Base-by-base conservation (phyloP, 371 early-diverging fungal genomes). In the Nematocida parisii region DNA sequence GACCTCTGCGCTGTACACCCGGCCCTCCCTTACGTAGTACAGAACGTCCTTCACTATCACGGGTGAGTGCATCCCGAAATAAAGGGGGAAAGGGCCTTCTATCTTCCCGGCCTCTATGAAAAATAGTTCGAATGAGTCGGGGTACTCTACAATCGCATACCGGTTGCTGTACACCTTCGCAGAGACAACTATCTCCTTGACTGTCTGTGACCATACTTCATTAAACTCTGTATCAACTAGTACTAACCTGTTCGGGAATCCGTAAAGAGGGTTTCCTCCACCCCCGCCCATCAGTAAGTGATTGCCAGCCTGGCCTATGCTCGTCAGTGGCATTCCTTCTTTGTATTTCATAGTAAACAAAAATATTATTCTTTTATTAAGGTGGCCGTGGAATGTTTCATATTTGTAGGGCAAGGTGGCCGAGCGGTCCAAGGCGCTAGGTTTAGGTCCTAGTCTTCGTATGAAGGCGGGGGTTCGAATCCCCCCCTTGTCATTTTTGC, bases 401-500 rank as follows among this genome's bases (percentile, higher is more conserved):
- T 33, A 33, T 33, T 2, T 33, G 33, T 33, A 11, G 6, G n/a
- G 58, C n/a, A 58, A 27, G 27, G 58, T 27, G 58, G 58, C 58
- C n/a, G 58, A 58, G 58, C 58, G 58, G 58, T n/a, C 39, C 7
- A 18, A 70, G 71, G 58, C 71, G 24, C 40, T 22, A 33, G n/a
- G 40, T 70, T 24, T 20, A 72, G 24, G 15, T 7, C 42, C 4
- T 27, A 55, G 45, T 24, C 71, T 47, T 42, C 47, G 55, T 82
- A 81, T 82, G 82, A 82, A 82, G 82, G 68, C 39, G 74, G 82
- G 82, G 82, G 80, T 82, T 82, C 75, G 82, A 82, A 82, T 81
- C 82, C 82, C 74, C 82, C 82, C 82, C 82, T 82, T 82, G 82
- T 52, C 61, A 82, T 71, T 83, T 82, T 82, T 83, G 66, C 82